These are phyloP conservation scores for Suillus luteus DNA, from an alignment of 768 basidiomycete genomes.

Conservation along the genomic window DNA sequence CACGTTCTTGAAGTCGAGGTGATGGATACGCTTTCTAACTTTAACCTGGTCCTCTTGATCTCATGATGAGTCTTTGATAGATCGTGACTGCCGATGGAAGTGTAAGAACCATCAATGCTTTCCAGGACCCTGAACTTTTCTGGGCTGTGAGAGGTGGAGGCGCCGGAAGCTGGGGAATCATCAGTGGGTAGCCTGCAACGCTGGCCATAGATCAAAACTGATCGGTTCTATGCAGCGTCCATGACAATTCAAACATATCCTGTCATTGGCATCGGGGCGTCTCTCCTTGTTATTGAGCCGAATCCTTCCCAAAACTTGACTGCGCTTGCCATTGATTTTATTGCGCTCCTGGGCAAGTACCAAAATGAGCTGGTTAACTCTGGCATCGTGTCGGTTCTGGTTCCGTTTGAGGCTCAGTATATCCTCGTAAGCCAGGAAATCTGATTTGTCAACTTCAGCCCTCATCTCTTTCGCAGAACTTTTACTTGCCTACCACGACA, in stretches of 20 bases:
- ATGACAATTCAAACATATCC: slow-evolving; percentile 20
- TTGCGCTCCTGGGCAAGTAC: slow-evolving; percentile 22
- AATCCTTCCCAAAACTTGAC: slow-evolving; percentile 16
- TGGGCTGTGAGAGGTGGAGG: slow-evolving; percentile 59
- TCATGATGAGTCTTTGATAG: slow-evolving; percentile 10
- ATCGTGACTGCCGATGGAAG: slow-evolving; percentile 45
- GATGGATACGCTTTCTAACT: background rate
- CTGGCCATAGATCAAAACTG: background rate
- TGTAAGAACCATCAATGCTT: slow-evolving; percentile 41
- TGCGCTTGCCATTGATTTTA: slow-evolving; percentile 21
- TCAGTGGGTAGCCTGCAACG: slow-evolving; percentile 28
- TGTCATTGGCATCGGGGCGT: slow-evolving; percentile 17
- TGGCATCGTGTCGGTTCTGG: slow-evolving; percentile 17
- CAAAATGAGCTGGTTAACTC: slow-evolving; percentile 18
- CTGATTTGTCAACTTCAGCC: no score
- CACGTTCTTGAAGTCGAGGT: slow-evolving; percentile 46
- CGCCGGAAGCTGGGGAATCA: slow-evolving; percentile 51
- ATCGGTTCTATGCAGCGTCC: slow-evolving; percentile 15
- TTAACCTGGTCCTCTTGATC: background rate
- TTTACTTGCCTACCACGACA: slow-evolving; percentile 19
- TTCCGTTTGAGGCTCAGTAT: slow-evolving; percentile 15
- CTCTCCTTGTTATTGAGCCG: slow-evolving; percentile 17
- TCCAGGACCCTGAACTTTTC: slow-evolving; percentile 48
- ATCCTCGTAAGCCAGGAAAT: slow-evolving; percentile 16
- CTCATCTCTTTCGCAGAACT: slow-evolving; percentile 13